Evolutionary conservation across 805 yeast species (phyloP), one percentile per base, ranked within the genome.

Genomic region (Yamadazyma scolyti): DNA sequence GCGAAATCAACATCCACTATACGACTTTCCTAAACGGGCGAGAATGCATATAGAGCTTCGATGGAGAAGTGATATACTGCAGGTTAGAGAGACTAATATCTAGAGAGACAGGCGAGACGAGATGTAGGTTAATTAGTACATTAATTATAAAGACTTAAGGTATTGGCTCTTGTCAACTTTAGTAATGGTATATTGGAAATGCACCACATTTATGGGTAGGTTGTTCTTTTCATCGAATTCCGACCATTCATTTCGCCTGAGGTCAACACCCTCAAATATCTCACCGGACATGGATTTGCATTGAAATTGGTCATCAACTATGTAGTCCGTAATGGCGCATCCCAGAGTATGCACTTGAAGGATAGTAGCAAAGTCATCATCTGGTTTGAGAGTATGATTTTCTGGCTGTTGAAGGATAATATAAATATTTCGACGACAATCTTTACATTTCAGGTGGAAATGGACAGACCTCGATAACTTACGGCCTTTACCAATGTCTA

Each of bases 161-260:
- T n/a, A n/a, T n/a, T n/a, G n/a, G n/a, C n/a, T n/a, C n/a, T n/a
- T n/a, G n/a, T n/a, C n/a, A n/a, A n/a, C n/a, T n/a, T n/a, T n/a
- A n/a, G n/a, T n/a, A n/a, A n/a, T n/a, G n/a, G n/a, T n/a, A 22
- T 20, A 31, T 4, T 9, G n/a, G 11, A 37, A 31, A 20, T 42
- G 27, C 7, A 36, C 33, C 2, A 42, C 33, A 4, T 20, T 16
- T 9, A 42, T 25, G 10, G 37, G 35, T 5, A 21, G 23, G 9
- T 31, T 27, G 12, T 12, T 24, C 8, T 8, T 19, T 10, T 30
- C 37, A 30, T 40, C 44, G 24, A 32, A 42, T 5, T 25, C 39
- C 9, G 29, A 13, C 47, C 47, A 42, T 13, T 37, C 43, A 4
- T 23, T 24, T 8, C 23, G 9, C n/a, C 42, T 32, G 11, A 42